Base-by-base conservation (phyloP, 2,329 filamentous ascomycete genomes). In the Exophiala viscosa region DNA sequence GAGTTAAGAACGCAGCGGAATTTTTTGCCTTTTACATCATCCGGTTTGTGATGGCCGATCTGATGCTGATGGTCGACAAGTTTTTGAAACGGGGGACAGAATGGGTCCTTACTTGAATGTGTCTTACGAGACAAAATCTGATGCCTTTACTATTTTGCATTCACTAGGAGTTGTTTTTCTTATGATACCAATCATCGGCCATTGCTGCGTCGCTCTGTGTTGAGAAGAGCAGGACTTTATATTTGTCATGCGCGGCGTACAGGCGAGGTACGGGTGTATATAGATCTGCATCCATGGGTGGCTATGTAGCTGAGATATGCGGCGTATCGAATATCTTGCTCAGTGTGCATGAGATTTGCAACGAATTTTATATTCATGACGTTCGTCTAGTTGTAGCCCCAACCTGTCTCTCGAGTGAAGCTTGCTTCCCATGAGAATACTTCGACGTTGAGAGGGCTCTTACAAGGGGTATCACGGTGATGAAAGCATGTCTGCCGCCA, bases 11-110 rank as follows among this genome's bases (percentile, higher is more conserved):
- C 69, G 93, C 92, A 6, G 89, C 92, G 32, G 93, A 99, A 71
- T 99, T 99, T 71, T 99, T 99, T 69, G 91, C 87, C 13, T 96
- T 99, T 70, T 97, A 93, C 69, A 81, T 99, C 23, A 96, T 92
- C 70, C 86, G 93, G 14, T 99, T 99, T 68, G 90, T 91, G n/a
- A 76, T 99, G 55, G 79, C 84, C 3, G 93, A 99, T 69, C 74
- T 99, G 56, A 81, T 84, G 35, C 70, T 93, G 67, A 77, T 99
- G 74, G 76, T 99, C 62, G 93, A 99, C 70, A 99, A 97, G 69
- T 97, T 93, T 66, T 86, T 99, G 69, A 99, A 99, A 77, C 83
- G 91, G 60, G 91, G 92, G 18, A 95, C 87, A 64, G 92, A 99
- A 76, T 99, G 92, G 92, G 90, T 96, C 48, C 70, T 86, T 57